Percentiles rank a stretch among this genome's conserved stretches.
Evolutionary conservation across 2,329 filamentous ascomycete species (phyloP).

Genomic region (Penicillium sp.): DNA sequence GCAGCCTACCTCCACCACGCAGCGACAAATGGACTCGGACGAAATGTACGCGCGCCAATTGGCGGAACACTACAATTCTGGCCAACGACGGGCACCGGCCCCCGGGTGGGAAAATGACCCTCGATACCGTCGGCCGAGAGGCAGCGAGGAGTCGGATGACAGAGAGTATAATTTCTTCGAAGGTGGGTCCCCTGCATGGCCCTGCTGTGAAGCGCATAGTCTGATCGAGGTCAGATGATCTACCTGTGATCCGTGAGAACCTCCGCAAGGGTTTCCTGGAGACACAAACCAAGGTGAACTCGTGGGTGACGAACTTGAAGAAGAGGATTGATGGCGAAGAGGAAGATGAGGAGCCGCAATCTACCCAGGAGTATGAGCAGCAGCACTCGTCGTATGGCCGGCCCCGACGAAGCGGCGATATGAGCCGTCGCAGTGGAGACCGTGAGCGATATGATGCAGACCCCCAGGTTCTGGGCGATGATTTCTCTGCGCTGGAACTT

Average conservation of each 20-base stretch:
- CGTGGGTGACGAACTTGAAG: slow-evolving; percentile 87
- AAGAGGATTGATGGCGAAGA: slow-evolving; percentile 93
- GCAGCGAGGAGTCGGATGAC: slow-evolving; percentile 65
- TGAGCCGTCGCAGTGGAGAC: slow-evolving; percentile 76
- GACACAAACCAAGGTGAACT: slow-evolving; percentile 90
- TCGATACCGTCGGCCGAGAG: slow-evolving; percentile 51
- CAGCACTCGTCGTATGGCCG: slow-evolving; percentile 48
- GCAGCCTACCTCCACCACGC: slow-evolving; percentile 58
- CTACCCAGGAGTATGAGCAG: slow-evolving; percentile 32
- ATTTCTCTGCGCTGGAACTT: slow-evolving; percentile 73
- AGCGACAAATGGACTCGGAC: slow-evolving; percentile 85
- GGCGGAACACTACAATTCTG: slow-evolving; percentile 79
- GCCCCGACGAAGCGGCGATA: slow-evolving; percentile 64
- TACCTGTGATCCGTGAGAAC: slow-evolving; percentile 90
- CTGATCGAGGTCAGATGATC: slow-evolving; percentile 66
- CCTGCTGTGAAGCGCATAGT: background rate
- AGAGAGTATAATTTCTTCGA: slow-evolving; percentile 91
- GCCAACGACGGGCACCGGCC: slow-evolving; percentile 37
- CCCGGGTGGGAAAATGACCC: slow-evolving; percentile 36
- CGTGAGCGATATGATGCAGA: slow-evolving; percentile 94
- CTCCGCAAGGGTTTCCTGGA: slow-evolving; percentile 93
- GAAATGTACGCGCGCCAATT: slow-evolving; percentile 91
- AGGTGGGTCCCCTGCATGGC: slow-evolving; percentile 45
- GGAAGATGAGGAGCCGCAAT: slow-evolving; percentile 45
- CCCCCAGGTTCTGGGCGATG: slow-evolving; percentile 84